phyloP scores from a whole-genome alignment of 176 grass and related monocot genomes.

The Avena insularis region DNA sequence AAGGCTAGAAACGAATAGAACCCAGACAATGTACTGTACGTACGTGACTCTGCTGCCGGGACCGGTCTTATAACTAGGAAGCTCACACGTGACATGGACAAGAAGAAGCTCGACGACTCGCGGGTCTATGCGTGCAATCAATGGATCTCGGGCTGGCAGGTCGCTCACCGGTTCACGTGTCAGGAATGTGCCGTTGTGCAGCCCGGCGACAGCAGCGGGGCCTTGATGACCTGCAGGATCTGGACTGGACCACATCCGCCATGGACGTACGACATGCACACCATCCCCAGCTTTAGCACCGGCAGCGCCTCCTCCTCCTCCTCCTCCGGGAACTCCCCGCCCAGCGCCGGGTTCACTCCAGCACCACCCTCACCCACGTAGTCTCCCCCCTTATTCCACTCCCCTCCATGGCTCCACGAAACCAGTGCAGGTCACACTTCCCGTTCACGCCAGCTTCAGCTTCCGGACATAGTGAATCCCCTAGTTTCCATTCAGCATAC shows the following conservation, averaged over 20 bases:
- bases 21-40: neutral
- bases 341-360: slow-evolving; percentile 63
- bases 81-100: neutral
- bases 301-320: slow-evolving; percentile 93
- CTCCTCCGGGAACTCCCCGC: slow-evolving; percentile 52
- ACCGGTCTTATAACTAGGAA: neutral
- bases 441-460: slow-evolving; percentile 86
- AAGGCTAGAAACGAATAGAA: neutral
- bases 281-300: slow-evolving; percentile 86
- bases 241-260: slow-evolving; percentile 97
- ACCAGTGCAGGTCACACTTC: slow-evolving; percentile 94
- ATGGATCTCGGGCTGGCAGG: neutral
- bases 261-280: slow-evolving; percentile 97
- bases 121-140: slow-evolving; percentile 19
- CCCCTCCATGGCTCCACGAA: slow-evolving; percentile 58
- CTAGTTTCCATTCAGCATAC: no score
- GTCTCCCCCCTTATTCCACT: slow-evolving; percentile 70
- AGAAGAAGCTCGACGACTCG: neutral
- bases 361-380: slow-evolving; percentile 64
- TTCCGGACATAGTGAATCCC: no score
- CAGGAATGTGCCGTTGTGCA: slow-evolving; percentile 53
- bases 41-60: neutral
- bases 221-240: slow-evolving; percentile 94
- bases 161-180: neutral
- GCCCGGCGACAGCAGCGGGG: slow-evolving; percentile 48